Evolutionary conservation across 1,284 basidiomycete genomes (phyloP), one percentile per base, ranked within the genome.

Genomic region (Pterula multifida): DNA sequence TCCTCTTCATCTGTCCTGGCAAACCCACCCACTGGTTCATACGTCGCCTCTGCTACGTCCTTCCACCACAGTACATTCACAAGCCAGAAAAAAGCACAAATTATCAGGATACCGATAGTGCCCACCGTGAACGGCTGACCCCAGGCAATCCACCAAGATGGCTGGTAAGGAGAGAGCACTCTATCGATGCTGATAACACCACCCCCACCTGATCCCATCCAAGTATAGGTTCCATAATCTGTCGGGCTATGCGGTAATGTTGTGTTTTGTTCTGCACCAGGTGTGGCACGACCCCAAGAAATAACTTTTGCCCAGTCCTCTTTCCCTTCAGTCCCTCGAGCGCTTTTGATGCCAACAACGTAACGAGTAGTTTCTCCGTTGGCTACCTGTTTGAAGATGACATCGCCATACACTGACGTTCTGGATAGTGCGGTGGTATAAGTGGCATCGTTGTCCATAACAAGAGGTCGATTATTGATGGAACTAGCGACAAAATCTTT

Each of bases 111-210:
- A 4, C 86, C 82, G 22, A 78, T 49, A 2, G 68, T 61, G 3
- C 80, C 78, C 2, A 84, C 76, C 13, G 73, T 66, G 2, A 73
- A 59, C 0, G 87, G 85, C 3, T 71, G 69, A 44, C 85, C 82
- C 57, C 81, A 88, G 56, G 76, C 70, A 49, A 75, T 65, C 75
- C 82, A 89, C 87, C 85, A 90, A 13, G 81, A 73, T 0, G 95
- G 91, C 54, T 83, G 69, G 63, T 94, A 98, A 17, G 95, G 95
- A 32, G 81, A 60, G 39, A 98, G 68, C 6, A 97, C 73, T 22
- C 75, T 71, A 67, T 97, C 90, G 55, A 98, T 85, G 63, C 86
- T 77, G 51, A 98, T 75, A 23, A 98, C 90, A 2, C 96, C 95
- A 1, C 93, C 92, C 3, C 69, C 71, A 47, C 80, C 79, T 17